A percentile compares a stretch with the other conserved stretches of the same genome.
These are phyloP conservation scores for Sporisorium exsertum DNA, from an alignment of 1,284 basidiomycete genomes.

Conservation along the genomic window DNA sequence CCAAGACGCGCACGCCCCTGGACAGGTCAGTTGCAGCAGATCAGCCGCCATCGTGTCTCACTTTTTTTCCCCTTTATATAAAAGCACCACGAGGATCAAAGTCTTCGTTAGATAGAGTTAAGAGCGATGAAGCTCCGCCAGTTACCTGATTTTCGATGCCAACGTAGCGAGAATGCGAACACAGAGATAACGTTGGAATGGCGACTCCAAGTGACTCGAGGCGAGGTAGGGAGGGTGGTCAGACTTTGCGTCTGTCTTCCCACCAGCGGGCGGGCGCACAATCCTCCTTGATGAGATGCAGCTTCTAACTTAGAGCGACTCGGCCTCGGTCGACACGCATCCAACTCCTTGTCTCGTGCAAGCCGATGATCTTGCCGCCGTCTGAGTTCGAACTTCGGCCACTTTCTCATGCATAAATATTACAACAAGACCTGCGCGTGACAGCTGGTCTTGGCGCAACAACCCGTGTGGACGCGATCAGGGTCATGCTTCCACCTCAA, in stretches of 20 bases:
- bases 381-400: too few species aligned
- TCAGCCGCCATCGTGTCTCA: constrained; percentile 2
- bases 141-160: not conserved
- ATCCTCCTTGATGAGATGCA: not conserved
- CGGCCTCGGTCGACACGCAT: constrained; percentile 3
- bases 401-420: not conserved
- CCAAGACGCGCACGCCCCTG: not conserved
- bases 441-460: not conserved
- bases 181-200: constrained; percentile 1
- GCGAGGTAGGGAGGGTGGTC: not conserved
- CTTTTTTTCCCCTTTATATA: not conserved
- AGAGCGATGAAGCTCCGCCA: not conserved
- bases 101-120: not conserved
- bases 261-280: not conserved
- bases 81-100: constrained; percentile 2
- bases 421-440: not conserved
- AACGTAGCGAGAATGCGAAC: not conserved
- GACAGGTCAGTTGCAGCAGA: constrained; percentile 5
- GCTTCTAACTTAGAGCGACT: too few species aligned
- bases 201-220: too few species aligned
- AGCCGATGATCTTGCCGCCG: not conserved
- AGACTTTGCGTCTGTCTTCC: not conserved
- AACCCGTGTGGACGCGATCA: not conserved
- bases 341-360: not conserved
- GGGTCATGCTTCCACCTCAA: not conserved